A percentile compares a stretch with the other conserved stretches of the same genome.
phyloP scores from a whole-genome alignment of 441 rosid species.

The Gossypium schwendimanii region DNA sequence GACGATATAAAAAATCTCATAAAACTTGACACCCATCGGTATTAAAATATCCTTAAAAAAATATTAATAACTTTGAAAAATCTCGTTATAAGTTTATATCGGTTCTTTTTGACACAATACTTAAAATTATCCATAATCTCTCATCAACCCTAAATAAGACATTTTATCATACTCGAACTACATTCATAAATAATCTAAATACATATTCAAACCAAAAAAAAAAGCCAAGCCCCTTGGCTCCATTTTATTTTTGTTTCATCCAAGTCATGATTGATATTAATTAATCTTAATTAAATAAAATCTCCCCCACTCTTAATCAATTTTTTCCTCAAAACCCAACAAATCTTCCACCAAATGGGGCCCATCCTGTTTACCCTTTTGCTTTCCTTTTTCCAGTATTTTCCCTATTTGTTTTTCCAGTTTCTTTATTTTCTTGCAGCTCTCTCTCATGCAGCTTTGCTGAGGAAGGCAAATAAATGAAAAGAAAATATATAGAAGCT shows the following conservation, averaged over 20 bases:
- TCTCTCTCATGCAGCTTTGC: conserved; percentile 30
- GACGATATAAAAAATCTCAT: too few relatives aligned
- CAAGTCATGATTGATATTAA: conserved; percentile 5
- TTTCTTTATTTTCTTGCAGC: conserved; percentile 17
- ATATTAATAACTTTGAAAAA: too few relatives aligned
- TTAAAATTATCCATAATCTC: too few relatives aligned
- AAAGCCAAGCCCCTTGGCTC: background rate
- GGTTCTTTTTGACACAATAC: too few relatives aligned
- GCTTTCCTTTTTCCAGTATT: background rate
- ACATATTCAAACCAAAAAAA: too few relatives aligned
- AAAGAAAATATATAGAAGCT: background rate
- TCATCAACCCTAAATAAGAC: too few relatives aligned
- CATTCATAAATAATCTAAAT: too few relatives aligned
- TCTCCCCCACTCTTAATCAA: conserved; percentile 14
- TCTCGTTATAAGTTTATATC: too few relatives aligned
- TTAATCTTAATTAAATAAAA: background rate
- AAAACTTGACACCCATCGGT: too few relatives aligned
- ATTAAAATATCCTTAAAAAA: too few relatives aligned
- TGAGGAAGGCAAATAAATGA: conserved; percentile 1
- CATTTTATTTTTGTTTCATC: background rate
- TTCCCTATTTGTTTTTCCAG: background rate
- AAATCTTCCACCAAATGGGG: conserved; percentile 34
- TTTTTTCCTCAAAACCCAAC: conserved; percentile 22
- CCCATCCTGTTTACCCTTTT: conserved; percentile 12
- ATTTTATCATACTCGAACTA: fast-evolving